Evolutionary conservation across 129 eudicot genomes (phyloP).

Genomic region (Flaveria ramosissima): DNA sequence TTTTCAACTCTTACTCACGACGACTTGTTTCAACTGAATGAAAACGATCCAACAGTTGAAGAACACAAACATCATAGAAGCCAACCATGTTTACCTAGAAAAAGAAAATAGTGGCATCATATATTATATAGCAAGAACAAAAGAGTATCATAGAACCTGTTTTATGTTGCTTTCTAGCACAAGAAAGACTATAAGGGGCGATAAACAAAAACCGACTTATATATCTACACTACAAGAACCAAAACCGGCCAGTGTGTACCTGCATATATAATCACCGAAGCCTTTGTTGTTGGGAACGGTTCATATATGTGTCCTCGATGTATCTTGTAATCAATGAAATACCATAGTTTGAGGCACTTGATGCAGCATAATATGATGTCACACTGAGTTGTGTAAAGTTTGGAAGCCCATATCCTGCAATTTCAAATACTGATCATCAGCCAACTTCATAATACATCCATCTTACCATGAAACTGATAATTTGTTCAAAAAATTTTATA

Average conservation of each 20-base stretch:
- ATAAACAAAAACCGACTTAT: conserved; percentile 19
- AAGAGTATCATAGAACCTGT: conserved; percentile 1
- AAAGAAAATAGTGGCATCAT: neutral
- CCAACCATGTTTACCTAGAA: neutral
- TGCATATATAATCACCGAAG: conserved; percentile 49
- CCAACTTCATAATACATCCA: neutral
- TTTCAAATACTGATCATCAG: conserved; percentile 1
- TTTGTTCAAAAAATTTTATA: too few species aligned
- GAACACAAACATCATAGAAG: neutral
- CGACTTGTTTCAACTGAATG: too few species aligned
- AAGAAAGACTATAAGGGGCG: conserved; percentile 5
- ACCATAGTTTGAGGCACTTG: conserved; percentile 83
- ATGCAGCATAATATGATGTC: conserved; percentile 84
- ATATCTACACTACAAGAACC: conserved; percentile 33
- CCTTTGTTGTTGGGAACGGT: conserved; percentile 45
- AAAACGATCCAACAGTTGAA: too few species aligned
- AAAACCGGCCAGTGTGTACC: conserved; percentile 23
- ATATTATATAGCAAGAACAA: neutral
- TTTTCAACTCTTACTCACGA: too few species aligned
- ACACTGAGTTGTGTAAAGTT: conserved; percentile 69
- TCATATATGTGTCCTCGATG: conserved; percentile 61
- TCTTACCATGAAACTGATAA: neutral
- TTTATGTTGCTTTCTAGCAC: conserved; percentile 20
- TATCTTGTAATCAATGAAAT: conserved; percentile 80
- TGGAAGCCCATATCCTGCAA: conserved; percentile 82